These are phyloP conservation scores for Onygena corvina DNA, from an alignment of 2,329 filamentous ascomycete genomes.

Conservation along the genomic window DNA sequence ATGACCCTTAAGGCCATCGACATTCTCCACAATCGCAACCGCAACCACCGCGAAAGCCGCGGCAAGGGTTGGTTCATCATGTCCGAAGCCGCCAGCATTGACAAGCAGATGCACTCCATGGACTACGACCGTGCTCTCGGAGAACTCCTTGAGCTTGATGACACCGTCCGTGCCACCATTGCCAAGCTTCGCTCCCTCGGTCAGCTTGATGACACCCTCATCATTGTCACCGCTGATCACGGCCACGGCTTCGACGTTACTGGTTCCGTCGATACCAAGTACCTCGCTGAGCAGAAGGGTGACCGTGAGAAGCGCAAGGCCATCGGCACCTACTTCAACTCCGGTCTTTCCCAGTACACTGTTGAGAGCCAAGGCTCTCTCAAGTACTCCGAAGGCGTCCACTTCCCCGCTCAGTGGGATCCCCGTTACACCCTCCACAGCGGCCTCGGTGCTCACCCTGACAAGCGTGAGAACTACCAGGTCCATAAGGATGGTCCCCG, in stretches of 20 bases:
- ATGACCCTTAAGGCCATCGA: slow-evolving; percentile 84
- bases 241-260: slow-evolving; percentile 83
- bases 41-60: slow-evolving; percentile 35
- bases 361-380: slow-evolving; percentile 46
- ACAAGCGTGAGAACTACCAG: slow-evolving; percentile 63
- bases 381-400: slow-evolving; percentile 56
- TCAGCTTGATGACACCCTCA: slow-evolving; percentile 60
- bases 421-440: slow-evolving; percentile 69
- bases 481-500: slow-evolving; percentile 57
- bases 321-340: slow-evolving; percentile 59
- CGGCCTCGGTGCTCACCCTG: slow-evolving; percentile 59
- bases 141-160: slow-evolving; percentile 74
- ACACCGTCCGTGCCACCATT: slow-evolving; percentile 66
- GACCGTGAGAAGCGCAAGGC: slow-evolving; percentile 65
- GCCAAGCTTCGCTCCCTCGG: slow-evolving; percentile 54
- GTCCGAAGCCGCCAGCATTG: slow-evolving; percentile 73
- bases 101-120: slow-evolving; percentile 79
- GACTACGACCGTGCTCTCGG: slow-evolving; percentile 79
- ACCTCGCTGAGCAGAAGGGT: slow-evolving; percentile 51
- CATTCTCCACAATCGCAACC: slow-evolving; percentile 53
- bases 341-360: slow-evolving; percentile 65
- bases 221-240: slow-evolving; percentile 76
- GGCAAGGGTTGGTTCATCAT: slow-evolving; percentile 76
- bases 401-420: slow-evolving; percentile 77
- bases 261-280: slow-evolving; percentile 68